phyloP scores from a whole-genome alignment of 768 basidiomycete species.

The Lactarius deliciosus region DNA sequence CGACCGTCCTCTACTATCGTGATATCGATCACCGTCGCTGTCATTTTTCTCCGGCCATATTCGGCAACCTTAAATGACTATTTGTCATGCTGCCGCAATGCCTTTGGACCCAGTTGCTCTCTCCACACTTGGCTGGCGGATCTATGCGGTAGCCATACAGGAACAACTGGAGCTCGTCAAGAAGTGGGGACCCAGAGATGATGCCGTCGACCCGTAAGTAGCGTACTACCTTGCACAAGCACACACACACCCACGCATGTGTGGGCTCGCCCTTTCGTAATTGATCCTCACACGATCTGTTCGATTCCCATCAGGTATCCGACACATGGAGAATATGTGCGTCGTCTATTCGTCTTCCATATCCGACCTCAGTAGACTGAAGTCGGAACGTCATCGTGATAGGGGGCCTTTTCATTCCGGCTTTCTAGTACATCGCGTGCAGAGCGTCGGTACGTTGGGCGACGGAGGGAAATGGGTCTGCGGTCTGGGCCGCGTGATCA shows the following conservation, averaged over 20 bases:
- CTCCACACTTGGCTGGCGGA: constrained; percentile 12
- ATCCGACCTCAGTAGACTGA: neutral
- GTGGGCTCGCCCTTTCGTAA: neutral
- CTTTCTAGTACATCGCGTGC: constrained; percentile 47
- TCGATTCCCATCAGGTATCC: constrained; percentile 13
- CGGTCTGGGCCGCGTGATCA: constrained; percentile 44
- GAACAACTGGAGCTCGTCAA: constrained; percentile 11
- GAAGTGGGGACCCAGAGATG: constrained; percentile 14
- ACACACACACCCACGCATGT: too few relatives aligned
- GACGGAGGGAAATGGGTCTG: constrained; percentile 58
- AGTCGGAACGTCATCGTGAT: neutral
- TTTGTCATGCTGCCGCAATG: constrained; percentile 12
- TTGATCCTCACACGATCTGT: neutral
- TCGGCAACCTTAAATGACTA: neutral
- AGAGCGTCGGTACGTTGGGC: constrained; percentile 47
- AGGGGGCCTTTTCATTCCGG: constrained; percentile 53
- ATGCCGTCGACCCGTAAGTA: constrained; percentile 13
- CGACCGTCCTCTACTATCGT: neutral
- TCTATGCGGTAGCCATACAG: neutral
- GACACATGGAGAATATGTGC: neutral
- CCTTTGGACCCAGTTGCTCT: neutral
- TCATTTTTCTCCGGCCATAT: neutral
- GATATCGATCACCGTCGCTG: neutral
- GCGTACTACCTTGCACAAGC: too few relatives aligned
- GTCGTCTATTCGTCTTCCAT: too few relatives aligned